Conservation (phyloP, 306 rosid genomes). For the Prunus mume region DNA sequence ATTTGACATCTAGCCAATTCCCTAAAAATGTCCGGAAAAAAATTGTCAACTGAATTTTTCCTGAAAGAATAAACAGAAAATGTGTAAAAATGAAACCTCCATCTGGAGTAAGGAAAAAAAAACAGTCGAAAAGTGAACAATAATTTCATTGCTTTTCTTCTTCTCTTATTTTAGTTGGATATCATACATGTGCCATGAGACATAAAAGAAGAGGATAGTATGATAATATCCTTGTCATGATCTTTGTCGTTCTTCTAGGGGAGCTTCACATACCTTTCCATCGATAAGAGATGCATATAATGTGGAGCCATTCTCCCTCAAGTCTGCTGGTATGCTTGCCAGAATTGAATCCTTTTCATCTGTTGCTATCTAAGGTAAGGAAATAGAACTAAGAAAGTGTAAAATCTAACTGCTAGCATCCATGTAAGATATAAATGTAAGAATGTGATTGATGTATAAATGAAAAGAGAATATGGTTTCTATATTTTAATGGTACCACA, state of each 20-base stretch:
- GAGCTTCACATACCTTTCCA: conserved; percentile 62
- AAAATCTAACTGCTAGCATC: neutral
- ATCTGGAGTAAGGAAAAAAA: neutral
- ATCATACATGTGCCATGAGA: neutral
- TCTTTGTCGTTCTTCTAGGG: conserved; percentile 12
- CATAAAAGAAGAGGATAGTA: neutral
- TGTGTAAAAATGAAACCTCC: neutral
- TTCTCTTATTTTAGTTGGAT: neutral
- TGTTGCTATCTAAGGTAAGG: conserved; percentile 49
- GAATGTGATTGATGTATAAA: neutral
- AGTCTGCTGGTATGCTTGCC: conserved; percentile 63
- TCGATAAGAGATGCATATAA: conserved; percentile 61
- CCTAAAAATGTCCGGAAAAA: neutral
- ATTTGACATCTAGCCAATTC: conserved; percentile 13
- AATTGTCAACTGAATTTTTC: neutral
- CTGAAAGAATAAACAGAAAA: neutral
- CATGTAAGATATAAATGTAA: neutral
- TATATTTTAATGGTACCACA: neutral
- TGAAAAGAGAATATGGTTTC: neutral
- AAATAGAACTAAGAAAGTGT: conserved; percentile 4
- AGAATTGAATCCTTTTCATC: conserved; percentile 79
- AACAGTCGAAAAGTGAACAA: neutral
- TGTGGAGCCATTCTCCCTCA: conserved; percentile 67
- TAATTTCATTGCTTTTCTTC: neutral
- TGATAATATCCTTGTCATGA: conserved; percentile 6